phyloP scores from a whole-genome alignment of 352 stramenopile species.

The Phytophthora aleatoria region DNA sequence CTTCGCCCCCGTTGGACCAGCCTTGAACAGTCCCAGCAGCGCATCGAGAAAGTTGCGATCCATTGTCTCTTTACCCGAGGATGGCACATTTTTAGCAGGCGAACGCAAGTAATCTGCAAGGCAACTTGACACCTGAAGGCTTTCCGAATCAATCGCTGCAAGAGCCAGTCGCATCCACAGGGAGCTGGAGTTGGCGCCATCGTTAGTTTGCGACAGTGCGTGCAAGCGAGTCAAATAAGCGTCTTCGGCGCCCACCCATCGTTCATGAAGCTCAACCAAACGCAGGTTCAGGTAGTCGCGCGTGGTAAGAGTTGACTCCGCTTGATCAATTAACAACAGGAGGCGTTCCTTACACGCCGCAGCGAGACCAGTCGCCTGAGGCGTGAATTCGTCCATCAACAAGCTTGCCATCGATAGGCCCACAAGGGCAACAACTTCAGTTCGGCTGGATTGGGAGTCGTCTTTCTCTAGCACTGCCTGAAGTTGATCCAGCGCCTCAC shows the following conservation, averaged over 20 bases:
- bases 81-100: slow-evolving; percentile 1
- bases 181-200: slow-evolving; percentile 21
- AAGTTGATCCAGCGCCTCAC: slow-evolving; percentile 34
- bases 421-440: slow-evolving; percentile 33
- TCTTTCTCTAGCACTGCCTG: slow-evolving; percentile 27
- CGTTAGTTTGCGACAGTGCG: slow-evolving; percentile 29
- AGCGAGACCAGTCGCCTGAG: slow-evolving; percentile 21
- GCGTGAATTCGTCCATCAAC: slow-evolving; percentile 14
- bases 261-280: slow-evolving; percentile 51
- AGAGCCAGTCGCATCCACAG: slow-evolving; percentile 39
- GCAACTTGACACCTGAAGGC: slow-evolving; percentile 32
- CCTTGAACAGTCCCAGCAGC: slow-evolving; percentile 44
- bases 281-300: slow-evolving; percentile 35
- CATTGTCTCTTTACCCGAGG: slow-evolving; percentile 24
- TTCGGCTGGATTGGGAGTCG: slow-evolving; percentile 18
- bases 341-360: slow-evolving; percentile 40
- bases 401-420: slow-evolving; percentile 47
- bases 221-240: slow-evolving; percentile 35
- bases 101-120: slow-evolving; percentile 34
- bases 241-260: slow-evolving; percentile 24
- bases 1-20: slow-evolving; percentile 15
- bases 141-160: slow-evolving; percentile 45
- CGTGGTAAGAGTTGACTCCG: slow-evolving; percentile 21
- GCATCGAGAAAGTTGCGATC: slow-evolving; percentile 40
- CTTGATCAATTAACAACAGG: slow-evolving; percentile 29